Evolutionary conservation across 768 basidiomycete genomes (phyloP).

Genomic region (Lactifluus volemus): DNA sequence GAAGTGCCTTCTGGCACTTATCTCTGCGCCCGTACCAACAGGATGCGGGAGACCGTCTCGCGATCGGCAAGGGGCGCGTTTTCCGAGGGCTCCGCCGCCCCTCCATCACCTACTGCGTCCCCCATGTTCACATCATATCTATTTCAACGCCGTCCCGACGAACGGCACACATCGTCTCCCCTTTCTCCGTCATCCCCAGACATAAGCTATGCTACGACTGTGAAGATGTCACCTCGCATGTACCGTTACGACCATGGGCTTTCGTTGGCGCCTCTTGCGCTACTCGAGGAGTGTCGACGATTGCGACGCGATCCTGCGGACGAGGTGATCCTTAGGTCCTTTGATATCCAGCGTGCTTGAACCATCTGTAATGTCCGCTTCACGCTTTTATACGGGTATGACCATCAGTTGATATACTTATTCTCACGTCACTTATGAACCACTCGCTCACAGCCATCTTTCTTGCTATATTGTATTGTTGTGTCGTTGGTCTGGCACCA

Average conservation of each 20-base stretch:
- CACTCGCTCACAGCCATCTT: neutral
- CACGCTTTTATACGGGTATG: neutral
- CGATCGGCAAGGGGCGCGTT: conserved; percentile 6
- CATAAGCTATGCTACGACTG: neutral
- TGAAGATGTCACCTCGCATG: neutral
- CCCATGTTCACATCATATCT: conserved; percentile 2
- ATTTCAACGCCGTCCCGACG: neutral
- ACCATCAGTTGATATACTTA: neutral
- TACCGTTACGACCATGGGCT: neutral
- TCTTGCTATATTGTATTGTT: neutral
- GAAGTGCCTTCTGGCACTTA: conserved; percentile 54
- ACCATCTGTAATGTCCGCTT: neutral
- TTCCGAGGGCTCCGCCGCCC: neutral
- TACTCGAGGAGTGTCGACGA: conserved; percentile 11
- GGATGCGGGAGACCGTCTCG: conserved; percentile 20
- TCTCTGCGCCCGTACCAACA: conserved; percentile 46
- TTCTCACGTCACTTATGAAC: neutral
- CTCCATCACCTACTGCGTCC: neutral
- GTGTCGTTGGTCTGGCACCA: neutral
- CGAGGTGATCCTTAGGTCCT: conserved; percentile 9
- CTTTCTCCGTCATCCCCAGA: neutral
- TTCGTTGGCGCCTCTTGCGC: conserved; percentile 12
- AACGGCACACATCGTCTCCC: neutral
- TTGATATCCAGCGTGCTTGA: neutral
- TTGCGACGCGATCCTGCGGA: conserved; percentile 11